Evolutionary conservation across 2,329 filamentous ascomycete genomes (phyloP).

Genomic region (Passalora sequoiae): DNA sequence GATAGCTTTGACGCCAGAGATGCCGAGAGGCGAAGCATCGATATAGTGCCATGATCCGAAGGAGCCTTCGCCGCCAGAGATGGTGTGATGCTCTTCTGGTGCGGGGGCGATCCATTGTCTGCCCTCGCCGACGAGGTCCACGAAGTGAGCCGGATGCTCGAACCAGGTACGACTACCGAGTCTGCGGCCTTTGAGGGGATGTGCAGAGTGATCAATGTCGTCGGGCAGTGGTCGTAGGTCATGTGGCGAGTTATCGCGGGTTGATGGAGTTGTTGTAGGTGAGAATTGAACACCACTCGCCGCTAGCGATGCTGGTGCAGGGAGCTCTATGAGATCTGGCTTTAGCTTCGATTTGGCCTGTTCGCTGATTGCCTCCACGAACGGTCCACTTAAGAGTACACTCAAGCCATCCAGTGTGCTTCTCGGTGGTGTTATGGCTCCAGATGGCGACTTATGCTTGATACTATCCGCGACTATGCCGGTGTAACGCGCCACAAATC

Average conservation of each 20-base stretch:
- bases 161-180: conserved; percentile 10
- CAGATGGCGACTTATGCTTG: neutral
- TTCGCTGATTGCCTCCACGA: neutral
- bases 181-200: conserved; percentile 8
- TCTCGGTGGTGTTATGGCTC: neutral
- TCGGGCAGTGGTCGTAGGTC: conserved; percentile 1
- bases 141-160: conserved; percentile 6
- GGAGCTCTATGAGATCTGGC: neutral
- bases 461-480: neutral
- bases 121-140: conserved; percentile 2
- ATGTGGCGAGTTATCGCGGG: neutral
- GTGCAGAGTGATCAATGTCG: conserved; percentile 6
- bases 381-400: neutral
- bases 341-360: neutral
- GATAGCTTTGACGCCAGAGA: conserved; percentile 1
- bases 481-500: neutral
- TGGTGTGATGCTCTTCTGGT: neutral
- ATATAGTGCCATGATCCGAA: neutral
- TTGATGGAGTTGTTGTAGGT: neutral
- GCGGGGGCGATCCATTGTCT: neutral
- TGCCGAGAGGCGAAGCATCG: conserved; percentile 5
- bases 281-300: too few relatives aligned
- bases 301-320: too few relatives aligned
- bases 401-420: conserved; percentile 1
- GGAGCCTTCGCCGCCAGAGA: neutral